These are phyloP conservation scores for Uncinocarpus reesii DNA, from an alignment of 2,329 filamentous ascomycete genomes.

Conservation along the genomic window DNA sequence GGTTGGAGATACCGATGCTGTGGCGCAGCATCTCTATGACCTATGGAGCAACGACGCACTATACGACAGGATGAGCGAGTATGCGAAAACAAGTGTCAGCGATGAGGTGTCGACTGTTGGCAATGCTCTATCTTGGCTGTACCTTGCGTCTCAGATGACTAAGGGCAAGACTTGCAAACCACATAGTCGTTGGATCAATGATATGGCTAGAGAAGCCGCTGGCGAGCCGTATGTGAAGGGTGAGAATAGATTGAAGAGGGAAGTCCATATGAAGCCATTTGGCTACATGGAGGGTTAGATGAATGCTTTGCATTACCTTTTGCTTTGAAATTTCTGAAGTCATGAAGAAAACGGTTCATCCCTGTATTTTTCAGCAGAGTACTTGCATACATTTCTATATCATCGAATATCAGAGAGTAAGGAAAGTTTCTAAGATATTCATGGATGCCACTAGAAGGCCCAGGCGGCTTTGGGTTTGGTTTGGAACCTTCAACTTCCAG, in stretches of 20 bases:
- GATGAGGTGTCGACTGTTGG: conserved; percentile 76
- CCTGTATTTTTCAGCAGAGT: too few relatives aligned
- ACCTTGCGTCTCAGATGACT: conserved; percentile 58
- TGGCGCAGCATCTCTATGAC: conserved; percentile 36
- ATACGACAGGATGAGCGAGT: conserved; percentile 56
- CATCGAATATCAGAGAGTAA: too few relatives aligned
- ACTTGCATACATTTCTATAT: too few relatives aligned
- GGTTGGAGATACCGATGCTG: conserved; percentile 57
- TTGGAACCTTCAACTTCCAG: too few relatives aligned
- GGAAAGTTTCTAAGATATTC: too few relatives aligned
- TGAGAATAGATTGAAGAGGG: conserved; percentile 49
- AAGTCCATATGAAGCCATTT: conserved; percentile 16
- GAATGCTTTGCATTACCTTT: background rate
- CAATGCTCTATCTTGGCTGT: conserved; percentile 66
- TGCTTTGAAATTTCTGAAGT: too few relatives aligned
- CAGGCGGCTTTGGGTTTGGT: too few relatives aligned
- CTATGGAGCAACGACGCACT: conserved; percentile 35
- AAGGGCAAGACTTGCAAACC: conserved; percentile 50
- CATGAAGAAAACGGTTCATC: too few relatives aligned
- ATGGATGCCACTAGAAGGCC: too few relatives aligned
- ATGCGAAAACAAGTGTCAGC: conserved; percentile 56
- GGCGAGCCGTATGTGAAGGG: conserved; percentile 47
- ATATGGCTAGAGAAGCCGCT: conserved; percentile 59
- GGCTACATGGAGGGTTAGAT: background rate
- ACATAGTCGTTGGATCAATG: conserved; percentile 59